These are phyloP conservation scores for Monilinia laxa DNA, from an alignment of 2,329 filamentous ascomycete genomes.

Conservation along the genomic window DNA sequence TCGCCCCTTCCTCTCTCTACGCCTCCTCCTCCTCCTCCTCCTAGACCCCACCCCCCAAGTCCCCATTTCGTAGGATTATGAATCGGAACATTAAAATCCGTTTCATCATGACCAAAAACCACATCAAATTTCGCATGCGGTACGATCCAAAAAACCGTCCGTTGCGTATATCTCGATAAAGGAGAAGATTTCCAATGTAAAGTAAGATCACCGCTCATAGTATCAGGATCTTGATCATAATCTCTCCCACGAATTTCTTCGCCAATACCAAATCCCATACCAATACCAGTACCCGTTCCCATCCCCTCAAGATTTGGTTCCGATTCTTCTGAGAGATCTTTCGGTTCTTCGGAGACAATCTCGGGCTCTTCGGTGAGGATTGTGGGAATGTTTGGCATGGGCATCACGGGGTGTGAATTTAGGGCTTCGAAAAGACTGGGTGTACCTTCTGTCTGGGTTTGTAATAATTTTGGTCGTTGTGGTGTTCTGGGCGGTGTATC, in stretches of 20 bases:
- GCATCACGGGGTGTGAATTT: constrained; percentile 14
- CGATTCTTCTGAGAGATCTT: neutral
- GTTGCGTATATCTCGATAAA: constrained; percentile 17
- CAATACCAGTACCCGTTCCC: constrained; percentile 13
- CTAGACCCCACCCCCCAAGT: constrained; percentile 3
- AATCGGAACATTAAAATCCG: constrained; percentile 20
- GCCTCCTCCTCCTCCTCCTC: neutral
- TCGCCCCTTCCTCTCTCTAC: neutral
- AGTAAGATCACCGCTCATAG: constrained; percentile 14
- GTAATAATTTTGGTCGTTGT: constrained; percentile 1
- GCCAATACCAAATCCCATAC: constrained; percentile 17
- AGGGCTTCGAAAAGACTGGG: constrained; percentile 14
- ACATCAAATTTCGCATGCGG: constrained; percentile 19
- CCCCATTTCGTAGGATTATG: neutral
- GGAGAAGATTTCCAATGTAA: constrained; percentile 14
- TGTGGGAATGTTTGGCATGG: neutral
- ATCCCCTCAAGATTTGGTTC: constrained; percentile 14
- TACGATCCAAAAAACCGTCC: constrained; percentile 21
- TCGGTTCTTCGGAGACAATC: neutral
- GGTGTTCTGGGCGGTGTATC: constrained; percentile 13
- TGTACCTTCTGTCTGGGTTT: neutral
- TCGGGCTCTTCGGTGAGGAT: constrained; percentile 8
- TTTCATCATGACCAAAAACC: constrained; percentile 20
- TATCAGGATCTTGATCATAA: neutral
- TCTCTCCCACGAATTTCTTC: constrained; percentile 15